Evolutionary conservation across 768 basidiomycete species (phyloP).

Genomic region (Termitomyces sp.): DNA sequence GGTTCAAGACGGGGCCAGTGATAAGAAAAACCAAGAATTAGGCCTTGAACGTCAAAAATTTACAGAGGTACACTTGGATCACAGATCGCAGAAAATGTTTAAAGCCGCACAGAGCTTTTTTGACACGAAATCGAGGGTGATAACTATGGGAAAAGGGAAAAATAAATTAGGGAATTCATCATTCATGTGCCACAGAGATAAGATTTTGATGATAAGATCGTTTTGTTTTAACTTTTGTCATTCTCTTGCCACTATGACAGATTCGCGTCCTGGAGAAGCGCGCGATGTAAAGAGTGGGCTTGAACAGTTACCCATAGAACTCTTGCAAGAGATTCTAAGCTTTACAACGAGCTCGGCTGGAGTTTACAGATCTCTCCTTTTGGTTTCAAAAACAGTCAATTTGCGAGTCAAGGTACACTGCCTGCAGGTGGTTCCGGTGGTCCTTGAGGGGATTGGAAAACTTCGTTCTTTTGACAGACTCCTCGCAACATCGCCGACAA

Average conservation of each 20-base stretch:
- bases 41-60: background rate
- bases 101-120: background rate
- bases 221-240: no score
- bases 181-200: background rate
- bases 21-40: background rate
- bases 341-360: slow-evolving; percentile 5
- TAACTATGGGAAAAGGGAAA: no score
- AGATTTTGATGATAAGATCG: background rate
- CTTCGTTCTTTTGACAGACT: slow-evolving; percentile 11
- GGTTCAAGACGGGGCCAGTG: background rate
- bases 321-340: slow-evolving; percentile 12
- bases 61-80: background rate
- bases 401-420: slow-evolving; percentile 5
- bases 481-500: slow-evolving; percentile 4
- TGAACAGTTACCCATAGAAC: slow-evolving; percentile 6
- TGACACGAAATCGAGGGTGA: no score
- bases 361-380: slow-evolving; percentile 12
- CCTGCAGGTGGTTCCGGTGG: slow-evolving; percentile 11
- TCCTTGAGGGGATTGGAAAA: slow-evolving; percentile 2
- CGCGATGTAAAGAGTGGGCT: background rate
- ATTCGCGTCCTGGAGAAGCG: background rate
- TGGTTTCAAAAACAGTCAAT: slow-evolving; percentile 12
- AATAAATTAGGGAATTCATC: background rate
- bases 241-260: background rate
- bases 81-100: background rate